phyloP scores from a whole-genome alignment of 228 moss, liverwort and hornwort genomes.

The Sphagnum magellanicum region DNA sequence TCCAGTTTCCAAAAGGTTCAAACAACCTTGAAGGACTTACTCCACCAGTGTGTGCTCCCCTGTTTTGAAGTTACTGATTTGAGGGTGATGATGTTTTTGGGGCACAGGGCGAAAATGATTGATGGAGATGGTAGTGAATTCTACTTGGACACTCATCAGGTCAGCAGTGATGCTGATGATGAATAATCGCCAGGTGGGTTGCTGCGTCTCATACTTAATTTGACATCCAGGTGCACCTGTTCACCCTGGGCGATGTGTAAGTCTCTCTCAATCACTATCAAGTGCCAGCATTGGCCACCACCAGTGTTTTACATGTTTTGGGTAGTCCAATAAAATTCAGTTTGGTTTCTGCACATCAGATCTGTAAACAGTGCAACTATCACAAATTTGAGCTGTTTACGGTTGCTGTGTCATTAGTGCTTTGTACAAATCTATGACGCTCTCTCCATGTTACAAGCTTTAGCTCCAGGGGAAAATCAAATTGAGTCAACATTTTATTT shows the following conservation, averaged over 20 bases:
- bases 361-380: conserved; percentile 3
- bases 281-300: conserved; percentile 3
- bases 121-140: conserved; percentile 71
- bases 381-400: neutral
- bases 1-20: neutral
- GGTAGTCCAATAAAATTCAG: neutral
- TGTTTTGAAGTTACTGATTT: neutral
- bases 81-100: neutral
- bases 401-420: neutral
- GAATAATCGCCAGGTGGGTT: conserved; percentile 16
- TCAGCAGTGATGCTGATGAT: conserved; percentile 81
- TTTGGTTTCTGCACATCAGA: neutral
- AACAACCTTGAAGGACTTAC: neutral
- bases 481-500: no score
- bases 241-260: neutral
- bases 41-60: no score
- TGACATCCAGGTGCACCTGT: neutral
- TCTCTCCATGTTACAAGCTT: neutral
- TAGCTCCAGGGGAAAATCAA: no score
- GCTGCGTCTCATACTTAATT: neutral
- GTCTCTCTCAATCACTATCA: neutral
- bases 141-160: conserved; percentile 70
- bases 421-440: conserved; percentile 4
- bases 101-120: conserved; percentile 70
- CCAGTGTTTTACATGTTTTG: neutral